Percentiles rank a stretch among this genome's conserved stretches.
These are phyloP conservation scores for Oryza brachyantha DNA, from an alignment of 176 grass and related monocot species.

Conservation along the genomic window DNA sequence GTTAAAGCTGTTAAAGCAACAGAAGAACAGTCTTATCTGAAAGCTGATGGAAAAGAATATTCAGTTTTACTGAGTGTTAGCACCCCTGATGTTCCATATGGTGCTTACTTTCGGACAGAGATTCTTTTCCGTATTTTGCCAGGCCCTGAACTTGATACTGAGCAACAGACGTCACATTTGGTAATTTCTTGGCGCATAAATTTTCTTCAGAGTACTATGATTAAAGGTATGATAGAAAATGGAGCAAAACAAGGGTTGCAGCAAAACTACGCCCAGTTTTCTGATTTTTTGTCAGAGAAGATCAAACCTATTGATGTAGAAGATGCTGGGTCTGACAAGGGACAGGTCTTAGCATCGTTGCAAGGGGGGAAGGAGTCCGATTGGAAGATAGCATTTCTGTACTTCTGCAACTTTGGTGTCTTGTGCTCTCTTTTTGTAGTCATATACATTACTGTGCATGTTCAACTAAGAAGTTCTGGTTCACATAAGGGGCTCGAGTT, in stretches of 20 bases:
- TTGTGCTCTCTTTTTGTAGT: conserved; percentile 64
- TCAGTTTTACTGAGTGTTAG: conserved; percentile 74
- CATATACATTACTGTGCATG: conserved; percentile 65
- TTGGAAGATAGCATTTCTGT: conserved; percentile 65
- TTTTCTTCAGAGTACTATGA: conserved; percentile 96
- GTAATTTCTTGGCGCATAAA: conserved; percentile 92
- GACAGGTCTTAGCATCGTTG: conserved; percentile 57
- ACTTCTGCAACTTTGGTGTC: conserved; percentile 77
- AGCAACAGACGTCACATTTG: conserved; percentile 66
- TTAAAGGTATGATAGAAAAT: conserved; percentile 94
- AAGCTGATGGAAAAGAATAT: conserved; percentile 68
- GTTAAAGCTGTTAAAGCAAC: conserved; percentile 83
- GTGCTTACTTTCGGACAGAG: conserved; percentile 83
- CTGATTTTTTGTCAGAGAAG: conserved; percentile 62
- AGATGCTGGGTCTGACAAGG: conserved; percentile 53
- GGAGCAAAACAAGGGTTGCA: conserved; percentile 89
- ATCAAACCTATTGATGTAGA: conserved; percentile 61
- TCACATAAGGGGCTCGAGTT: conserved; percentile 67
- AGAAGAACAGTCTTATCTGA: conserved; percentile 92
- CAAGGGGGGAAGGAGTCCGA: conserved; percentile 53
- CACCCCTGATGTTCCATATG: conserved; percentile 90
- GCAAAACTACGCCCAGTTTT: conserved; percentile 69
- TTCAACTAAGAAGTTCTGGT: conserved; percentile 47
- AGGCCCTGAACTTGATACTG: conserved; percentile 62
- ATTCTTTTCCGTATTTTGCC: conserved; percentile 77